Base-by-base conservation (phyloP, 371 early-diverging fungal species). In the Mucor velutinosus region DNA sequence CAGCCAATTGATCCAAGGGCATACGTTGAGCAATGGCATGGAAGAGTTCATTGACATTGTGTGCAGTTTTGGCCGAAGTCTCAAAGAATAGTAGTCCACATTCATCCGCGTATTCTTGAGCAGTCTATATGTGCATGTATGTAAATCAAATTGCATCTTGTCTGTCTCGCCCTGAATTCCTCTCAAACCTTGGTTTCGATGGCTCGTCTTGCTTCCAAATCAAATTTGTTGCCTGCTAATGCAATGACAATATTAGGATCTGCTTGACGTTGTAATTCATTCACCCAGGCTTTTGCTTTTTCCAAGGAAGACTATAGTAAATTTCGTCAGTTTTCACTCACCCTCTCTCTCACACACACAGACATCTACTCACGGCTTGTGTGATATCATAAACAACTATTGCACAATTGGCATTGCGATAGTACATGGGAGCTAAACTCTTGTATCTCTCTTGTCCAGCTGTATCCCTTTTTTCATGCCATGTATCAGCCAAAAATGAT, bases 381-480 rank as follows among this genome's bases (percentile, higher is more conserved):
- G 99, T 98, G 72, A 99, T 94, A 84, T 99, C 99, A 76, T 98
- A 99, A 17, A 94, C 98, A 23, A 98, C 96, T 7, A 97, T 91
- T 4, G 97, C 98, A 60, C 95, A 96, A 78, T 94, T 94, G 21
- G 99, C 98, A 76, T 96, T 96, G 62, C 99, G 87, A 79, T 99
- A 99, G 83, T 99, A 99, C 96, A 97, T 98, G 37, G 97, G 98
- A 39, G 99, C 99, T 74, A 99, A 91, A 69, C 93, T 92, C 89
- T 93, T 93, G 83, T 94, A 97, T 64, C 96, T 86, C 81, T 97
- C 96, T 86, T 94, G 96, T 55, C 93, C 95, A 27, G 96, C 96
- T 6, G 97, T 97, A 72, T 97, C 97, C 97, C 90, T 90, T 69
- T n/a, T 23, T 10, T n/a, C 8, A 2, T 47, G 8, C 21, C 10